phyloP scores from a whole-genome alignment of 2,329 filamentous ascomycete genomes.

The Aspergillus candidus region DNA sequence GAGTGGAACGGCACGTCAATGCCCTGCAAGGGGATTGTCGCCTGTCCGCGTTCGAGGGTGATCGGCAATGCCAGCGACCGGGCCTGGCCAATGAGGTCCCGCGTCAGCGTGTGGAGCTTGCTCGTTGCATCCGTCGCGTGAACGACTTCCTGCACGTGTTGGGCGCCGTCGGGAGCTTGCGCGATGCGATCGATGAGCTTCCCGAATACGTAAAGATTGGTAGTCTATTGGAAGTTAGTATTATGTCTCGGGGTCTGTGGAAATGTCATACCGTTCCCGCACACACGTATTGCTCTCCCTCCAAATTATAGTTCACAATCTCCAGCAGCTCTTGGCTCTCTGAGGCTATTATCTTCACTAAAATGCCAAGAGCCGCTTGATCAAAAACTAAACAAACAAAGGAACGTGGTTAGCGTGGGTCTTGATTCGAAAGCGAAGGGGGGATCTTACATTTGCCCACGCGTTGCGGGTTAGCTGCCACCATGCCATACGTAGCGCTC shows the following conservation, averaged over 20 bases:
- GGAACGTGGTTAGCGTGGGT: slow-evolving; percentile 49
- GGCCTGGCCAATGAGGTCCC: slow-evolving; percentile 65
- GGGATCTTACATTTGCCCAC: slow-evolving; percentile 11
- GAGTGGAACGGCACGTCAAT: slow-evolving; percentile 92
- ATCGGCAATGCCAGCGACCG: slow-evolving; percentile 63
- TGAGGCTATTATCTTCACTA: slow-evolving; percentile 85
- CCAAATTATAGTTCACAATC: slow-evolving; percentile 87
- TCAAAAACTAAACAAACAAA: slow-evolving; percentile 96
- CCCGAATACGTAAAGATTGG: slow-evolving; percentile 14
- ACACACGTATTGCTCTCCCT: slow-evolving; percentile 61
- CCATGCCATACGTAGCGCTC: slow-evolving; percentile 50
- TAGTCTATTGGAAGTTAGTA: slow-evolving; percentile 4
- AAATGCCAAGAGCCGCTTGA: slow-evolving; percentile 86
- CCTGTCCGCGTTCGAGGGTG: slow-evolving; percentile 86
- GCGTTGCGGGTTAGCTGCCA: slow-evolving; percentile 15
- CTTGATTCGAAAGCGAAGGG: neutral
- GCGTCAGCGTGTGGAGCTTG: slow-evolving; percentile 3
- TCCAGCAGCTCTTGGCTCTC: slow-evolving; percentile 88
- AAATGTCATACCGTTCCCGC: slow-evolving; percentile 48
- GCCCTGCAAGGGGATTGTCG: slow-evolving; percentile 86
- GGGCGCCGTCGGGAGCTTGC: neutral
- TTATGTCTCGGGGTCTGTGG: neutral
- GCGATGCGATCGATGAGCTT: slow-evolving; percentile 12
- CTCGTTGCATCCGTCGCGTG: neutral
- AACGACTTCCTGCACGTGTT: neutral